phyloP scores from a whole-genome alignment of 257 asterid genomes.

The Lycium barbarum region DNA sequence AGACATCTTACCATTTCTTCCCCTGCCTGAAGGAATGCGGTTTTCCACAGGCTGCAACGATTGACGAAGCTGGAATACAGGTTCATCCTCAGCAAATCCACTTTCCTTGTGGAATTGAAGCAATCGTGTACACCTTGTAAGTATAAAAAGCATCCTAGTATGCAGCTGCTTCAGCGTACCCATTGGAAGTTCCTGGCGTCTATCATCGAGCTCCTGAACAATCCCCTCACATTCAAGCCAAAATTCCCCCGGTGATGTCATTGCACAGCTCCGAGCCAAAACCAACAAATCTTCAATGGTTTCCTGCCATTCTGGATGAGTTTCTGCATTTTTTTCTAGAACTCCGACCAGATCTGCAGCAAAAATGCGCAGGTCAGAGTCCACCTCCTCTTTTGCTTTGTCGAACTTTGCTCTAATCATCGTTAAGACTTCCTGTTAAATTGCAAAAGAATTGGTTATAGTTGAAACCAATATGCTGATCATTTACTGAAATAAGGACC shows the following conservation, averaged over 20 bases:
- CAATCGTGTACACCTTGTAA: conserved; percentile 95
- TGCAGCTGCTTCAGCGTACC: conserved; percentile 95
- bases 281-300: conserved; percentile 93
- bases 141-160: conserved; percentile 98
- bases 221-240: conserved; percentile 99
- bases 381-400: conserved; percentile 99
- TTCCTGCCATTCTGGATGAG: conserved; percentile 97
- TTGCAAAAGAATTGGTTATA: conserved; percentile 36
- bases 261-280: conserved; percentile 93
- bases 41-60: conserved; percentile 83
- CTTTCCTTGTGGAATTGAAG: conserved; percentile 98
- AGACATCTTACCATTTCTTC: conserved; percentile 52
- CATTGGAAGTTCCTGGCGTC: conserved; percentile 96
- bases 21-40: conserved; percentile 49
- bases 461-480: conserved; percentile 34
- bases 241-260: conserved; percentile 93
- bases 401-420: conserved; percentile 93
- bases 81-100: conserved; percentile 87
- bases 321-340: conserved; percentile 90
- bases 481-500: conserved; percentile 31
- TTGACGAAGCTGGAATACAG: conserved; percentile 73
- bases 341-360: conserved; percentile 94
- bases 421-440: conserved; percentile 78
- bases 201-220: conserved; percentile 95
- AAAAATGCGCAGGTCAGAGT: conserved; percentile 90